Evolutionary conservation across 192 early-diverging fungal genomes (phyloP), one percentile per base, ranked within the genome.

Genomic region (Entomortierella lignicola): DNA sequence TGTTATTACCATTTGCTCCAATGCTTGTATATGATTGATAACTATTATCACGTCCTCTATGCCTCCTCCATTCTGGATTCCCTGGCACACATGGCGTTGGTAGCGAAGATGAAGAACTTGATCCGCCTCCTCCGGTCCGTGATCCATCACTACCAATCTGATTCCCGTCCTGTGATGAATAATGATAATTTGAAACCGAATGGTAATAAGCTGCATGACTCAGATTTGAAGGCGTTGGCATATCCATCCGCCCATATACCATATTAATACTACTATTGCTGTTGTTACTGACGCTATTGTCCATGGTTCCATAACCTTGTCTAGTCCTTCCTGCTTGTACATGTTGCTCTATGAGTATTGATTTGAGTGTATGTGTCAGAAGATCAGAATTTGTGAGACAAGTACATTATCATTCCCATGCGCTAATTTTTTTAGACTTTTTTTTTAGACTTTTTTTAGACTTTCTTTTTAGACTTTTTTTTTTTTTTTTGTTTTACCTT

Each of bases 171-270:
- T 60, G 50, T 20, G 63, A 70, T 6, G 66, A 64, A 57, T 70
- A 79, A 23, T 60, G 56, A 25, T 79, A 64, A 23, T 70, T 79
- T n/a, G 75, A 70, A 17, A 79, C 68, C 10, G 75, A 60, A 65
- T 79, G 75, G 41, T 79, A 79, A 55, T 79, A 79, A 0, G 75
- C 68, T 31, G 75, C 75, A 79, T 79, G 75, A 41, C 75, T 79
- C 31, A 66, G 75, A 50, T 70, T 63, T 32, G 55, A 13, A 5
- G 67, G 55, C 39, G 61, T 44, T 8, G 66, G 7, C 12, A n/a
- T 60, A 37, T 55, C 31, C 17, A 53, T 18, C 25, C 62, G 60
- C 37, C 31, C 41, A 11, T 37, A 10, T 37, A 10, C 34, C 34
- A 37, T 37, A 37, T n/a, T n/a, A n/a, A 42, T 42, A 42, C 13